These are phyloP conservation scores for Pezizomycotina sp. DNA, from an alignment of 2,329 filamentous ascomycete genomes.

Conservation along the genomic window DNA sequence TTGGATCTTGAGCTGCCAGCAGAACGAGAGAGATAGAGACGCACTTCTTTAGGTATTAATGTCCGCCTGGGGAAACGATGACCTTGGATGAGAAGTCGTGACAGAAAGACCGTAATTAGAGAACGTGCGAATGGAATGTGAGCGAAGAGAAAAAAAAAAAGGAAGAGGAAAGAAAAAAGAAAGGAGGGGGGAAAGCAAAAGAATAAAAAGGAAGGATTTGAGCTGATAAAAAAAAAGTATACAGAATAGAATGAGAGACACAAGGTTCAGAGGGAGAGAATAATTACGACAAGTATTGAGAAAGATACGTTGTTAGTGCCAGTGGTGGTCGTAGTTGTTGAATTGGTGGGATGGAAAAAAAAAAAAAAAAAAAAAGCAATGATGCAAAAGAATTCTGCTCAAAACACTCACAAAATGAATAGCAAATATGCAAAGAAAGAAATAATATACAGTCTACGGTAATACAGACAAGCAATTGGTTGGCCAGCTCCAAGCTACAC, in stretches of 20 bases:
- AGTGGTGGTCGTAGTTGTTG: not conserved
- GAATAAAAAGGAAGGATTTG: not conserved
- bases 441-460: too few relatives aligned
- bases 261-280: not conserved
- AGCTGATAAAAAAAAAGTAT: constrained; percentile 1
- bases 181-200: not conserved
- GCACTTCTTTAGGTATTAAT: too few relatives aligned
- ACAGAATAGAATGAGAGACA: not conserved
- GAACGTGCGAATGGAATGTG: not conserved
- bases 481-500: too few relatives aligned
- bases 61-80: too few relatives aligned
- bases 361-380: not conserved
- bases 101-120: not conserved
- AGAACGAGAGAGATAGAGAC: too few relatives aligned
- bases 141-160: constrained; percentile 1
- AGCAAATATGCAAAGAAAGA: too few relatives aligned
- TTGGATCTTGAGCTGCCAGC: too few relatives aligned
- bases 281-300: not conserved
- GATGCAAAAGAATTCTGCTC: not conserved
- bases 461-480: too few relatives aligned
- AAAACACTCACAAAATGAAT: not conserved
- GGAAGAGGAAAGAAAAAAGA: not conserved
- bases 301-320: not conserved
- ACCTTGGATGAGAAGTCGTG: not conserved
- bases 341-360: not conserved